These are phyloP conservation scores for Handroanthus guayacan DNA, from an alignment of 257 asterid species.

Conservation along the genomic window DNA sequence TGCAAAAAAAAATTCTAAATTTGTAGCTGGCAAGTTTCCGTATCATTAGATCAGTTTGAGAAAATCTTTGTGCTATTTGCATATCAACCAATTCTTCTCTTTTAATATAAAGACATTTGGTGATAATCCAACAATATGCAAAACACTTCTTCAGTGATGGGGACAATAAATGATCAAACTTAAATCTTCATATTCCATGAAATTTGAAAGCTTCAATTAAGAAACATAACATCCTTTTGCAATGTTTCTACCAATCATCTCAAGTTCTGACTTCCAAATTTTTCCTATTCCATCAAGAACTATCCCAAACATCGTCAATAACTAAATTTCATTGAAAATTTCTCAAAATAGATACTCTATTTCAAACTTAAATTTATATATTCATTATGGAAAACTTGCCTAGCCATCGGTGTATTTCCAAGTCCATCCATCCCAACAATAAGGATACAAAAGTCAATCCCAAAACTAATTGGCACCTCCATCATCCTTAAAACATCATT, in stretches of 20 bases:
- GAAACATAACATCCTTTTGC: not conserved
- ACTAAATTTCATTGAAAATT: not conserved
- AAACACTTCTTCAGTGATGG: not conserved
- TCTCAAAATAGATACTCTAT: not conserved
- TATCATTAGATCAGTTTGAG: not conserved
- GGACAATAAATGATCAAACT: not conserved
- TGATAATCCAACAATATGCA: not conserved
- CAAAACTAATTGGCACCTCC: too few relatives aligned
- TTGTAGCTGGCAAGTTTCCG: not conserved
- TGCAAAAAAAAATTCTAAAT: not conserved
- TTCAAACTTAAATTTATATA: not conserved
- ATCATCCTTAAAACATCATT: too few relatives aligned
- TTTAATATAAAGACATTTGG: not conserved
- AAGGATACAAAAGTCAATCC: too few relatives aligned
- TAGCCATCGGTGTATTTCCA: too few relatives aligned
- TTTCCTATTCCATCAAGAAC: not conserved
- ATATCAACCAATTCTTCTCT: not conserved
- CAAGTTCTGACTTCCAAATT: not conserved
- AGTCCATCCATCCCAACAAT: too few relatives aligned
- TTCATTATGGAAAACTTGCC: too few relatives aligned
- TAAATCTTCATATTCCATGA: not conserved
- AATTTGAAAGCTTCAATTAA: not conserved
- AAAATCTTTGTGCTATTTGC: not conserved
- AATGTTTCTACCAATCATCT: not conserved
- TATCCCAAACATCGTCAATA: not conserved